phyloP scores from a whole-genome alignment of 2,329 filamentous ascomycete genomes.

The Apiospora rasikravindrae region DNA sequence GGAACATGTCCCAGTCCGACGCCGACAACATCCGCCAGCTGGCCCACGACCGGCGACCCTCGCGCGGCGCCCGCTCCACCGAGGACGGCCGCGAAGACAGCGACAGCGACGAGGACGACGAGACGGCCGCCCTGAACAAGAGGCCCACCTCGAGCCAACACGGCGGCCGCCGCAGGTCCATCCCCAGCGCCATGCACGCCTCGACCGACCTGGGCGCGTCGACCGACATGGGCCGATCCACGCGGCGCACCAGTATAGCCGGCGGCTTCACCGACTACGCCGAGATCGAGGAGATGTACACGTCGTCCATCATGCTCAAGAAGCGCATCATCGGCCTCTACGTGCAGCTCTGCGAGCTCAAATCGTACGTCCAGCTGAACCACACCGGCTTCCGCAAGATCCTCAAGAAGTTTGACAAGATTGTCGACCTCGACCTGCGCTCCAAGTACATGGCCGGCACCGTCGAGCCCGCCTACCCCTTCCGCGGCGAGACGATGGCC shows the following conservation, averaged over 20 bases:
- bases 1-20: slow-evolving; percentile 27
- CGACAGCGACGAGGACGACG: slow-evolving; percentile 51
- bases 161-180: slow-evolving; percentile 42
- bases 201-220: slow-evolving; percentile 66
- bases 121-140: slow-evolving; percentile 58
- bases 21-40: slow-evolving; percentile 47
- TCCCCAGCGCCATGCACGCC: slow-evolving; percentile 43
- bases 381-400: slow-evolving; percentile 96
- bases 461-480: slow-evolving; percentile 82
- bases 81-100: slow-evolving; percentile 67
- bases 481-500: slow-evolving; percentile 73
- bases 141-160: slow-evolving; percentile 48
- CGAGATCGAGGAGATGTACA: slow-evolving; percentile 72
- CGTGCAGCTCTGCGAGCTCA: slow-evolving; percentile 91
- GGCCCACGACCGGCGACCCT: slow-evolving; percentile 44
- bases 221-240: slow-evolving; percentile 62
- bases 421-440: slow-evolving; percentile 81
- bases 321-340: slow-evolving; percentile 88
- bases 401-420: slow-evolving; percentile 99
- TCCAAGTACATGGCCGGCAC: slow-evolving; percentile 73
- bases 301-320: slow-evolving; percentile 83
- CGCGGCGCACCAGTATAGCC: slow-evolving; percentile 66
- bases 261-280: slow-evolving; percentile 74
- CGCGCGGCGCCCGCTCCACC: slow-evolving; percentile 51
- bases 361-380: slow-evolving; percentile 95